These are phyloP conservation scores for Apiosordaria backusii DNA, from an alignment of 495 filamentous ascomycete species.

Conservation along the genomic window DNA sequence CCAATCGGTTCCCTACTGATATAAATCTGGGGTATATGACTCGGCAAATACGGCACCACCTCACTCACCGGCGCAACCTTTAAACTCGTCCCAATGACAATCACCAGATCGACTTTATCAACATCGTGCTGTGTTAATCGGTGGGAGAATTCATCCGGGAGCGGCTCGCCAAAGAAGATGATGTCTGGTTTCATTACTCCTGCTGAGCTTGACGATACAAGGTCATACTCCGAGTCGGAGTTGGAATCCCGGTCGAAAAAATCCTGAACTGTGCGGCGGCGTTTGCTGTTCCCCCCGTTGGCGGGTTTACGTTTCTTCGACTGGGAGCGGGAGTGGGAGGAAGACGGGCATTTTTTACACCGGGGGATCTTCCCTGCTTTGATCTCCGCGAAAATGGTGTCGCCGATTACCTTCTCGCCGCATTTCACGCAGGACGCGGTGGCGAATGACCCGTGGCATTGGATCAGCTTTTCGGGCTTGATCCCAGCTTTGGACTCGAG, in stretches of 20 bases:
- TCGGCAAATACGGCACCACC: slow-evolving; percentile 75
- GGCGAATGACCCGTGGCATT: slow-evolving; percentile 95
- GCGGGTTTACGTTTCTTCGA: slow-evolving; percentile 67
- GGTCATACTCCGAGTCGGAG: slow-evolving; percentile 64
- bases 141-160: slow-evolving; percentile 79
- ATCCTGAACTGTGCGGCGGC: slow-evolving; percentile 56
- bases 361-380: slow-evolving; percentile 65
- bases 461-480: slow-evolving; percentile 75
- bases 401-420: slow-evolving; percentile 66
- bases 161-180: slow-evolving; percentile 91
- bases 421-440: slow-evolving; percentile 89
- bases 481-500: slow-evolving; percentile 89
- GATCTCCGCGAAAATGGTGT: slow-evolving; percentile 74
- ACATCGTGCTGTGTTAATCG: slow-evolving; percentile 76
- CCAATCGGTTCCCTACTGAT: slow-evolving; percentile 82
- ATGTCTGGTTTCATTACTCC: slow-evolving; percentile 99
- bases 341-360: slow-evolving; percentile 58
- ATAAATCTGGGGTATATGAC: slow-evolving; percentile 85
- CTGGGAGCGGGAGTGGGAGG: slow-evolving; percentile 43
- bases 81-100: slow-evolving; percentile 94
- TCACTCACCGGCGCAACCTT: slow-evolving; percentile 95
- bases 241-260: slow-evolving; percentile 47
- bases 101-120: slow-evolving; percentile 79
- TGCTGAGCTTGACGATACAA: slow-evolving; percentile 14
- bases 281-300: slow-evolving; percentile 57